Evolutionary conservation across 1,284 basidiomycete species (phyloP), one percentile per base, ranked within the genome.

Genomic region (Volvariella surrecta): DNA sequence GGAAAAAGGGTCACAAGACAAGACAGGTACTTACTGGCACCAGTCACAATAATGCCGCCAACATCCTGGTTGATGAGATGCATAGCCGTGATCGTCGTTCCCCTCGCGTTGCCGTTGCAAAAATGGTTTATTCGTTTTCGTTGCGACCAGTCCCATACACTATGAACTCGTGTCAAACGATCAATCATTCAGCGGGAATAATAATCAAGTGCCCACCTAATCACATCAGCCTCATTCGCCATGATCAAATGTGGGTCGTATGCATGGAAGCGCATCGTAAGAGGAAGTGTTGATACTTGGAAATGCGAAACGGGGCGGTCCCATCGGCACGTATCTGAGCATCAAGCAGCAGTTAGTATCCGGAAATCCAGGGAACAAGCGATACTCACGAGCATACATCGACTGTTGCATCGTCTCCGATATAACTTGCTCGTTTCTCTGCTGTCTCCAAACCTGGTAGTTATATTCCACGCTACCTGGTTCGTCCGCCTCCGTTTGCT

Each of bases 1-100:
- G 24, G 24, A 28, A 6, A 6, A 6, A 28, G 34, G n/a, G 13
- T 35, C 34, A n/a, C n/a, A 35, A 19, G 24, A 31, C 40, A 43
- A 2, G 34, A 40, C 15, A 43, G 43, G 40, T 18, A 62, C 77
- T 52, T 57, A 91, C 91, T 82, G 43, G 93, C 86, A 6, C 83
- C 92, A 32, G 89, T 85, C 44, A 99, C 67, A 48, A 99, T 82
- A 47, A 98, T 79, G 1, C 91, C 91, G 16, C 91, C 88, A 9
- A 92, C 87, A 48, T 96, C 93, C 63, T 99, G 91, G 59, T 99
- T 98, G 62, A 99, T 90, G 57, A 98, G 85, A 44, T 90, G 76
- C n/a, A 97, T 66, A 1, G 88, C 83, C 0, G 95, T 96, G 50
- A 98, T 90, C 47, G 78, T 82, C 7, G 84, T 89, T 32, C 86